phyloP scores from a whole-genome alignment of 129 eudicot species.

The Mikania micrantha region DNA sequence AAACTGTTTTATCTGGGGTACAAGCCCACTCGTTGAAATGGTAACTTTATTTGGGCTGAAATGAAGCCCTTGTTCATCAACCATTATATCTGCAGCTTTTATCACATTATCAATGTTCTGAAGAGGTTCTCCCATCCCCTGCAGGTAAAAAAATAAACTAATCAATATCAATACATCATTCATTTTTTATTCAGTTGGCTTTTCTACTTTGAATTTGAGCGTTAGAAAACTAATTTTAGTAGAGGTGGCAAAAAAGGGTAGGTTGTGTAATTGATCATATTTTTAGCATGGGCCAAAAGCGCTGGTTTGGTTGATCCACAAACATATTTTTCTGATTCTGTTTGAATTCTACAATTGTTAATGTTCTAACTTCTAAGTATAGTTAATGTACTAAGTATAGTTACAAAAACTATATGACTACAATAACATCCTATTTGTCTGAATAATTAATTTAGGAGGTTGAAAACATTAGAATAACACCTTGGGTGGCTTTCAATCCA shows the following conservation, averaged over 20 bases:
- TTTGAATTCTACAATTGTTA: background rate
- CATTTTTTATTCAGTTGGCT: background rate
- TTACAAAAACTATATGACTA: background rate
- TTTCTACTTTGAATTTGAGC: background rate
- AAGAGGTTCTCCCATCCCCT: slow-evolving; percentile 99
- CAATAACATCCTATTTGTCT: background rate
- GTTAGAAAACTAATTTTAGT: background rate
- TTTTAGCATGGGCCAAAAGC: background rate
- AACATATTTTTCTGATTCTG: background rate
- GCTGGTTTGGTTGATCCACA: background rate
- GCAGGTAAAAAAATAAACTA: slow-evolving; percentile 5
- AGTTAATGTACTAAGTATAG: background rate
- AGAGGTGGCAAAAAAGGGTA: background rate
- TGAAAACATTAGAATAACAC: background rate
- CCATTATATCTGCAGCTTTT: slow-evolving; percentile 86
- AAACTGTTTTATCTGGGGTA: slow-evolving; percentile 83
- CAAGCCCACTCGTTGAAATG: slow-evolving; percentile 93
- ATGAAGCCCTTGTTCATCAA: slow-evolving; percentile 93
- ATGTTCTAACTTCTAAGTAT: too few species aligned
- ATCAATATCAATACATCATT: background rate
- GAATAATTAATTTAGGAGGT: background rate
- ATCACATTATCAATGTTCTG: slow-evolving; percentile 85
- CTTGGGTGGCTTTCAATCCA: background rate
- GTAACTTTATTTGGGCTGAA: slow-evolving; percentile 92
- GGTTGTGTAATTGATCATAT: background rate